Conservation (phyloP, 2,329 filamentous ascomycete species). For the Dothideomycetes sp. region DNA sequence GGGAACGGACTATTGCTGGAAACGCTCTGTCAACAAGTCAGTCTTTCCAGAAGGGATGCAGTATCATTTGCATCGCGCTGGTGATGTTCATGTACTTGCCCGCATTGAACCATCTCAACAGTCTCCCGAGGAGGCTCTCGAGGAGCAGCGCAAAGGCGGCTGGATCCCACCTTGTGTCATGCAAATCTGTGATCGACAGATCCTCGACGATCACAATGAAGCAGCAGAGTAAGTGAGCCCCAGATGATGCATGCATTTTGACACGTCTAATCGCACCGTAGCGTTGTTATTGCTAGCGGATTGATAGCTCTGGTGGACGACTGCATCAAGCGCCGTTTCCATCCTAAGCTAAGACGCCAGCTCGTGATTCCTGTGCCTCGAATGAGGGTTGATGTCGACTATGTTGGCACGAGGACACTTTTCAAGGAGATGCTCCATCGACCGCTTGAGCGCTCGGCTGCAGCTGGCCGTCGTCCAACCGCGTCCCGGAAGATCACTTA, state of each 20-base stretch:
- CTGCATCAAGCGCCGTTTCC: constrained; percentile 73
- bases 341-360: constrained; percentile 40
- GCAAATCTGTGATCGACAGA: constrained; percentile 69
- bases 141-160: constrained; percentile 67
- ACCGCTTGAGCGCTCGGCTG: constrained; percentile 13
- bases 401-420: constrained; percentile 49
- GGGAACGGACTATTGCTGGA: constrained; percentile 79
- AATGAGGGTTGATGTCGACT: constrained; percentile 48
- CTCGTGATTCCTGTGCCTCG: constrained; percentile 41
- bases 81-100: constrained; percentile 56
- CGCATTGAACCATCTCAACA: constrained; percentile 76
- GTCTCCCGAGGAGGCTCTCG: constrained; percentile 56
- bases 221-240: constrained; percentile 68
- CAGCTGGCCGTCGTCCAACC: constrained; percentile 6
- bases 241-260: background rate
- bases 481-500: constrained; percentile 6
- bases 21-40: constrained; percentile 58
- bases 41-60: constrained; percentile 53
- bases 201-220: constrained; percentile 62
- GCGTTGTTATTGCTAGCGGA: constrained; percentile 82
- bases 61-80: constrained; percentile 67
- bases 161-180: constrained; percentile 88
- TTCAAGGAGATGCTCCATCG: constrained; percentile 55
- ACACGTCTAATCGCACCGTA: constrained; percentile 27
- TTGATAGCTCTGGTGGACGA: constrained; percentile 83